Conservation (phyloP, 2,329 filamentous ascomycete species). For the Penicillium sp. region DNA sequence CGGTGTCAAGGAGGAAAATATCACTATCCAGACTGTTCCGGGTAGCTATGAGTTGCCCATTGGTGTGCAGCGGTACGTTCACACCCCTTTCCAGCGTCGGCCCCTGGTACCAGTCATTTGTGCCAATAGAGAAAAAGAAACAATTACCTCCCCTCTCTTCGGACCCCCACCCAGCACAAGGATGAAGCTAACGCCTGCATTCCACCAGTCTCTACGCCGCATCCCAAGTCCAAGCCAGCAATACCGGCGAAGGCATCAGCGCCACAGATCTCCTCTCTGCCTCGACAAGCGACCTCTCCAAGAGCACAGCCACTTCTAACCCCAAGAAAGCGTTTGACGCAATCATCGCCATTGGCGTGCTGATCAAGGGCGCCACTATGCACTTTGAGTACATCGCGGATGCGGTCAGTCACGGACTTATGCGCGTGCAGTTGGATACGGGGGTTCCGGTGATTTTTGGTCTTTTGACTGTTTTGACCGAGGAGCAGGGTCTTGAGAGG, state of each 20-base stretch:
- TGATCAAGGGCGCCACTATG: conserved; percentile 99
- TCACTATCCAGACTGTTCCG: conserved; percentile 85
- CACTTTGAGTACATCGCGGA: conserved; percentile 99
- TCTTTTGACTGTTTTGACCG: conserved; percentile 82
- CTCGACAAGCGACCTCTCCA: conserved; percentile 68
- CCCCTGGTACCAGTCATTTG: too few relatives aligned
- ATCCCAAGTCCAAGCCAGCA: conserved; percentile 78
- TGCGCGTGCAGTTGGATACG: conserved; percentile 89
- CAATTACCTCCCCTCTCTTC: too few relatives aligned
- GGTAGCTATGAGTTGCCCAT: conserved; percentile 94
- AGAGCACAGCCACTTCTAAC: conserved; percentile 45
- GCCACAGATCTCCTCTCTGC: conserved; percentile 64
- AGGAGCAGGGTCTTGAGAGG: conserved; percentile 83
- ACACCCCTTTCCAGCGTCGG: too few relatives aligned
- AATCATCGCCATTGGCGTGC: conserved; percentile 89
- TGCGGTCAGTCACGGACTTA: conserved; percentile 84
- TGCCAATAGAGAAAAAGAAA: too few relatives aligned
- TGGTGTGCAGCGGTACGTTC: conserved; percentile 75
- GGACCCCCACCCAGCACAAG: too few relatives aligned
- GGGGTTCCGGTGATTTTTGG: conserved; percentile 91
- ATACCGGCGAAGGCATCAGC: conserved; percentile 41
- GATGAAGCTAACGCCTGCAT: too few relatives aligned
- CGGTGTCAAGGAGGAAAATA: conserved; percentile 85
- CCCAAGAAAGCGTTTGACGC: conserved; percentile 74
- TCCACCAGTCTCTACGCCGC: conserved; percentile 73